These are phyloP conservation scores for Plicaturopsis crispa DNA, from an alignment of 768 basidiomycete species.

Conservation along the genomic window DNA sequence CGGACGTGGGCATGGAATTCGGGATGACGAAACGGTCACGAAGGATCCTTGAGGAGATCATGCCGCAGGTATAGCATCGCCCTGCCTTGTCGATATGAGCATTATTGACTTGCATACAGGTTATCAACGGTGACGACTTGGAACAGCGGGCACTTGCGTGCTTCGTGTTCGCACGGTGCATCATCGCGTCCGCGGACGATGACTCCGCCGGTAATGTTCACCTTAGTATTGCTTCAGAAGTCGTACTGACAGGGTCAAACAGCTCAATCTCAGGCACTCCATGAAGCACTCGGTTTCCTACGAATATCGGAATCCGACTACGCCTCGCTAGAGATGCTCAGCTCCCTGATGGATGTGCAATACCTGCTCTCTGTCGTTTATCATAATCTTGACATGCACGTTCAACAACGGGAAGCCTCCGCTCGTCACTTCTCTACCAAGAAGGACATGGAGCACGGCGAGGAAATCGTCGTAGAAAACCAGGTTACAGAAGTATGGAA, in stretches of 20 bases:
- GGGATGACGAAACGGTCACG: constrained; percentile 62
- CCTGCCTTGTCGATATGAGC: not conserved
- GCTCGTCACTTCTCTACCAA: constrained; percentile 40
- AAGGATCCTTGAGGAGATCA: constrained; percentile 65
- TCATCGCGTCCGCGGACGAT: constrained; percentile 43
- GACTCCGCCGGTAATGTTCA: constrained; percentile 36
- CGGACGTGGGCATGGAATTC: constrained; percentile 73
- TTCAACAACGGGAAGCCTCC: constrained; percentile 48
- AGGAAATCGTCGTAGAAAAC: constrained; percentile 37
- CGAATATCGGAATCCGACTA: constrained; percentile 63
- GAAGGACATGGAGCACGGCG: constrained; percentile 31
- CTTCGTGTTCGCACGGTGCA: constrained; percentile 67
- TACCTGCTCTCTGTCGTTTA: constrained; percentile 66
- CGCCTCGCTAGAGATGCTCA: constrained; percentile 44
- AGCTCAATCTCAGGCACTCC: constrained; percentile 26
- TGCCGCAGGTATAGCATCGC: constrained; percentile 59
- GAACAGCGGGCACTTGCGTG: constrained; percentile 74
- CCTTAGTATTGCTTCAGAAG: too few species aligned
- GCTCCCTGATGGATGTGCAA: constrained; percentile 59
- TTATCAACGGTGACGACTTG: constrained; percentile 63
- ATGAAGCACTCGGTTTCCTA: constrained; percentile 56
- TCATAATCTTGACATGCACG: constrained; percentile 54
- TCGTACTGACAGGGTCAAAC: not conserved
- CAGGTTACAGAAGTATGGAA: constrained; percentile 51
- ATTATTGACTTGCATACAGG: constrained; percentile 25